Evolutionary conservation across 2,329 filamentous ascomycete species (phyloP), one percentile per base, ranked within the genome.

Genomic region (Pestalotiopsis sp.): DNA sequence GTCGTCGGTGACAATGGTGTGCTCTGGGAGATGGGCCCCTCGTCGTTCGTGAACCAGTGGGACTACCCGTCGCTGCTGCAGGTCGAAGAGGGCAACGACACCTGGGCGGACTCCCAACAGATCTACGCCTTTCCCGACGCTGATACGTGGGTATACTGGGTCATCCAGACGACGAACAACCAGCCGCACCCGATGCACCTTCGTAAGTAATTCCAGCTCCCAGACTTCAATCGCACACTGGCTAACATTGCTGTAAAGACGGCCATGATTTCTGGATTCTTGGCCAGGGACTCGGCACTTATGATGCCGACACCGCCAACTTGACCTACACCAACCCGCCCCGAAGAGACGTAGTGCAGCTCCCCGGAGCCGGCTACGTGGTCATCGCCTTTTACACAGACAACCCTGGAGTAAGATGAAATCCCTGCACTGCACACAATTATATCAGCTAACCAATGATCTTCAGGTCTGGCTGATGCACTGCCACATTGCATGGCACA

Each of bases 351-450:
- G 83, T 81, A 0, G 82, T 82, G 3, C 79, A 83, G 67, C 73
- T 87, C 1, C 82, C 83, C 0, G 74, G 74, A 1, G 75, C 75
- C 9, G 86, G 86, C 0, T 83, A 84, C 72, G 71, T 88, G 7
- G 82, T 83, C 3, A 76, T 88, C 12, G 85, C 82, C 0, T 88
- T 86, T 73, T 72, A 80, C 69, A 80, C 83, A 0, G 83, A 88
- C 73, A 88, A 88, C 73, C 86, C 86, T 0, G 86, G 86, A 17
- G 57, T 60, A 3, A 31, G 57, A 17, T 17, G n/a, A 52, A 17
- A 23, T 9, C 20, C 3, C 6, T 20, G 6, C 17, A n/a, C 6
- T n/a, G 2, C n/a, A 9, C 45, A n/a, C 6, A 4, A 52, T 3
- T 3, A 5, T 4, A n/a, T 7, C 17, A 7, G 4, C 45, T 52